phyloP scores from a whole-genome alignment of 441 rosid species.

The Breynia disticha region DNA sequence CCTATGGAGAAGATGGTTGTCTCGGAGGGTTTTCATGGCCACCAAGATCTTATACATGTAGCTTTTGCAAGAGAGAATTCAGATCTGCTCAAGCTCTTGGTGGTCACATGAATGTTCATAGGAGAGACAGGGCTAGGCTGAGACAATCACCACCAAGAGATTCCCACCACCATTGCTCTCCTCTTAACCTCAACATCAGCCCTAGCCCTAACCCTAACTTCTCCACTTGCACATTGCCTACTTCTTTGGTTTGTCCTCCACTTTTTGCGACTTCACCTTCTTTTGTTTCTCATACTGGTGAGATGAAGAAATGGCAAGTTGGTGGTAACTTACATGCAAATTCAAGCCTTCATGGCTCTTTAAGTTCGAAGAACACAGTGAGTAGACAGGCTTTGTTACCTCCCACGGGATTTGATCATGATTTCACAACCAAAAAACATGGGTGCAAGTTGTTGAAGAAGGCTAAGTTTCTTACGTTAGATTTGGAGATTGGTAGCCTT shows the following conservation, averaged over 20 bases:
- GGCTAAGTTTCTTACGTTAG: constrained; percentile 42
- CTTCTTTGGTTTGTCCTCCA: constrained; percentile 18
- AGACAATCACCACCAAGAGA: constrained; percentile 43
- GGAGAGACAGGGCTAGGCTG: constrained; percentile 84
- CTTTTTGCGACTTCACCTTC: constrained; percentile 36
- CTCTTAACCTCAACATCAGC: constrained; percentile 30
- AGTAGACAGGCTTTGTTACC: constrained; percentile 14
- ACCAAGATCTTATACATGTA: constrained; percentile 71
- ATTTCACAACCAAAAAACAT: constrained; percentile 11
- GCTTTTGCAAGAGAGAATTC: constrained; percentile 81
- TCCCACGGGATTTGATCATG: constrained; percentile 7
- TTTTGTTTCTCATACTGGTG: constrained; percentile 24
- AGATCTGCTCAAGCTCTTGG: constrained; percentile 97
- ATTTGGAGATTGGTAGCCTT: constrained; percentile 56
- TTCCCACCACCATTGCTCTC: constrained; percentile 36
- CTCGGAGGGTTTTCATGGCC: constrained; percentile 80
- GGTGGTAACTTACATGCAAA: constrained; percentile 15
- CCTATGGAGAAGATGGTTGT: constrained; percentile 39
- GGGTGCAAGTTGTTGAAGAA: constrained; percentile 33
- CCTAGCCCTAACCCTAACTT: constrained; percentile 52
- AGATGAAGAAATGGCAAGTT: constrained; percentile 27
- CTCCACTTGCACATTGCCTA: constrained; percentile 18
- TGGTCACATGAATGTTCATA: constrained; percentile 93
- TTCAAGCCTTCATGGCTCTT: constrained; percentile 21
- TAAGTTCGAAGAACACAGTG: constrained; percentile 15